Evolutionary conservation across 345 rosid species (phyloP), one percentile per base, ranked within the genome.

Genomic region (Mercurialis annua): DNA sequence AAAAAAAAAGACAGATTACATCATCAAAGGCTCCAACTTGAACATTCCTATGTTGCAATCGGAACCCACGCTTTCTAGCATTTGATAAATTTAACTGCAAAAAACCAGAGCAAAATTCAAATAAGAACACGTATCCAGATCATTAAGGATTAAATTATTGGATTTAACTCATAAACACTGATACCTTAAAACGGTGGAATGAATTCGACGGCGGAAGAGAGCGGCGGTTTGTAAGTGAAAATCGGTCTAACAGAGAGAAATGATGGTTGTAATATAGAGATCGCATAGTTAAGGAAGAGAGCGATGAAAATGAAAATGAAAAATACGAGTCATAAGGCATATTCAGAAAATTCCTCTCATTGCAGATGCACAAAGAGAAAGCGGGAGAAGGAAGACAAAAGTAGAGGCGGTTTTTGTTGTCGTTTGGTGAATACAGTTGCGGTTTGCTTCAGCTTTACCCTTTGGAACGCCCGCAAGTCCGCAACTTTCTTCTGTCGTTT

Each of bases 21-120:
- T 76, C 92, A 76, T 78, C 88, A 49, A 78, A 73, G 57, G 91
- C 89, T 42, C 70, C 69, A 65, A 77, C 77, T 29, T 14, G 73
- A 29, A 82, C 54, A 76, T 44, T 40, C 59, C 42, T 64, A 34
- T 44, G 68, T 40, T 46, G 71, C 46, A 57, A 66, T 12, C 67
- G 69, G 12, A 71, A 54, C 30, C 74, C 71, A 14, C 58, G 64
- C 29, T 67, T 73, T 57, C 68, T 24, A 65, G 70, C 77, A 52
- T 68, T 70, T 9, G 73, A 59, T 73, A 23, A 77, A 66, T 29
- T 59, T 9, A 71, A 68, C 85, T 86, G 68, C 73, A 64, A 7
- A 52, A n/a, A n/a, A n/a, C n/a, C 30, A 27, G 15, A 11, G 3
- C 11, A 5, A 26, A 51, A 10, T 21, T 6, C 1, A 51, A 10